These are phyloP conservation scores for Suhomyces kunorum DNA, from an alignment of 1,139 yeast species.

Conservation along the genomic window DNA sequence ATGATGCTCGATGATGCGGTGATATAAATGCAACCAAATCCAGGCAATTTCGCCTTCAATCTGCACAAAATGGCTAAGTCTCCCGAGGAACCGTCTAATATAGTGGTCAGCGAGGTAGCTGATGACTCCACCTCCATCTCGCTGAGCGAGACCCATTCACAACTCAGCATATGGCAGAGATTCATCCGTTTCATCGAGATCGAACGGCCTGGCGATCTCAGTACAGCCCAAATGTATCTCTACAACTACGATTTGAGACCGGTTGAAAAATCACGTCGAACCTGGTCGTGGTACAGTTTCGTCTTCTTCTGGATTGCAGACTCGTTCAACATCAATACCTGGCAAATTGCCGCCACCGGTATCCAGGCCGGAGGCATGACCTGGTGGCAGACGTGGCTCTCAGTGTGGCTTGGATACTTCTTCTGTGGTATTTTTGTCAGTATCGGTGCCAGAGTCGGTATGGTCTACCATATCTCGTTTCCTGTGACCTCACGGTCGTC, in stretches of 20 bases:
- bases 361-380: conserved; percentile 65
- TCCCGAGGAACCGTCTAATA: not conserved
- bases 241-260: conserved; percentile 77
- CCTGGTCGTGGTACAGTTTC: conserved; percentile 81
- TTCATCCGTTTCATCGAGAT: conserved; percentile 19
- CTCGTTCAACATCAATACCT: conserved; percentile 82
- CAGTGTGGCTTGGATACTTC: conserved; percentile 75
- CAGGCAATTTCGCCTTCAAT: not conserved
- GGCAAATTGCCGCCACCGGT: conserved; percentile 90
- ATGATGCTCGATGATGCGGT: not conserved
- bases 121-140: conserved; percentile 37
- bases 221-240: conserved; percentile 57
- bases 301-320: conserved; percentile 85
- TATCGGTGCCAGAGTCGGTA: conserved; percentile 68
- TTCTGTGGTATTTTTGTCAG: conserved; percentile 64
- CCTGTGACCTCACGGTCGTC: conserved; percentile 74
- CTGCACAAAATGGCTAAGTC: not conserved
- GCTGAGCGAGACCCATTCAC: conserved; percentile 1
- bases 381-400: conserved; percentile 90
- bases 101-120: conserved; percentile 31
- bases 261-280: conserved; percentile 65
- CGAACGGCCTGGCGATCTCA: conserved; percentile 35
- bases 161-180: conserved; percentile 4
- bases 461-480: conserved; percentile 73
- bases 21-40: not conserved